Percentiles rank a stretch among this genome's conserved stretches.
Conservation (phyloP, 1,284 basidiomycete species). For the Phaffia rhodozyma region DNA sequence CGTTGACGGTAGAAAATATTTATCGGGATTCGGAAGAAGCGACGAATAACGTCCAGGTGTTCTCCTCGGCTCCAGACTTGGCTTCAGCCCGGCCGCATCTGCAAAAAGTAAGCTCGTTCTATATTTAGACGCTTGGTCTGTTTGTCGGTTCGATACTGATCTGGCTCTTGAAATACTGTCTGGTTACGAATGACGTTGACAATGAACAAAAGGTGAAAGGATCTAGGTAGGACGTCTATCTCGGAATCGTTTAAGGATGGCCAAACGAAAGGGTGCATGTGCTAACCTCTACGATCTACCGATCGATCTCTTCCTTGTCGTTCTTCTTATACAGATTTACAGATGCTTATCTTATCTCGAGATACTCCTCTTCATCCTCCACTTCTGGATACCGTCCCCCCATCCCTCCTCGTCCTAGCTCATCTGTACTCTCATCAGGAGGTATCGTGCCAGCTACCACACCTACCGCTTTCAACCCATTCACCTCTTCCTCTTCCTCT, state of each 20-base stretch:
- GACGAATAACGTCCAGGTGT: constrained; percentile 77
- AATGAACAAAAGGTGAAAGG: no score
- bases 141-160: background rate
- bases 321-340: constrained; percentile 17
- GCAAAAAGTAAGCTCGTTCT: constrained; percentile 51
- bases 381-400: background rate
- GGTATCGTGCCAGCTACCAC: constrained; percentile 52
- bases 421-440: background rate
- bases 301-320: constrained; percentile 4
- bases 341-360: background rate
- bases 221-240: no score
- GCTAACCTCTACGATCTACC: background rate
- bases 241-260: no score
- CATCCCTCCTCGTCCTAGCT: background rate
- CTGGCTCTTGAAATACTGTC: background rate
- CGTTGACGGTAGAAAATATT: constrained; percentile 90
- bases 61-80: constrained; percentile 61
- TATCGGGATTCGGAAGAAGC: constrained; percentile 69
- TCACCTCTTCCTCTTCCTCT: constrained; percentile 37
- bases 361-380: background rate
- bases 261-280: background rate
- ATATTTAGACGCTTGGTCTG: background rate
- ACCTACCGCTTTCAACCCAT: constrained; percentile 44
- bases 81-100: constrained; percentile 64
- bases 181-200: no score